These are phyloP conservation scores for Xylariaceae sp. DNA, from an alignment of 2,329 filamentous ascomycete genomes.

Conservation along the genomic window DNA sequence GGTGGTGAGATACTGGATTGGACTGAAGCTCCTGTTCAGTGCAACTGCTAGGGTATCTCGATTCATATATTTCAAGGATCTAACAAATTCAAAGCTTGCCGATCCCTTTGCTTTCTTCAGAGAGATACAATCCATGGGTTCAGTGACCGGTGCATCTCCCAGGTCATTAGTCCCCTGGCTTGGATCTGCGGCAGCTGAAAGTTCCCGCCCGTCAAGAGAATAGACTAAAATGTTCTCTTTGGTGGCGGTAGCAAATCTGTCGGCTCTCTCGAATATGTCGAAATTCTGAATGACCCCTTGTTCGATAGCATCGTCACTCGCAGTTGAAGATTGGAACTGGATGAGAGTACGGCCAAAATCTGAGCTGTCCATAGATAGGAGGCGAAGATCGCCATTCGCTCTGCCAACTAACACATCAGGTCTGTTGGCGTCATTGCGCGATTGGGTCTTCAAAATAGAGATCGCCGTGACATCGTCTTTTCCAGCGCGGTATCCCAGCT, in stretches of 20 bases:
- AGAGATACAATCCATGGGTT: conserved; percentile 15
- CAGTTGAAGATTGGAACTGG: conserved; percentile 13
- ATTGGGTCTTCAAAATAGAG: conserved; percentile 35
- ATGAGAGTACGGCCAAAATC: conserved; percentile 26
- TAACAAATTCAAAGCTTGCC: conserved; percentile 23
- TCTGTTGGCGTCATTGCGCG: conserved; percentile 11
- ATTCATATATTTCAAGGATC: conserved; percentile 42
- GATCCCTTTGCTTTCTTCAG: conserved; percentile 14
- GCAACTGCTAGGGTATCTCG: conserved; percentile 41
- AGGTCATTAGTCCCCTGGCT: conserved; percentile 1
- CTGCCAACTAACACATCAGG: conserved; percentile 42
- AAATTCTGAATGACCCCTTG: conserved; percentile 32
- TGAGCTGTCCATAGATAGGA: conserved; percentile 36
- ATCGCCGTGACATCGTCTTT: conserved; percentile 47
- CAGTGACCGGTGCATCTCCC: conserved; percentile 6
- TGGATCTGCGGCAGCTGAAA: not conserved
- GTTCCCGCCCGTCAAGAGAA: conserved; percentile 15
- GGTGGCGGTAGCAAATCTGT: conserved; percentile 30
- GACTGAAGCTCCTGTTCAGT: conserved; percentile 36
- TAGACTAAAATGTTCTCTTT: conserved; percentile 33
- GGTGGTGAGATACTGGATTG: conserved; percentile 42
- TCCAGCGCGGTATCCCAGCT: conserved; percentile 36
- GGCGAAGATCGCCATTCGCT: conserved; percentile 44
- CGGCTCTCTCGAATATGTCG: conserved; percentile 25
- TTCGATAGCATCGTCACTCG: conserved; percentile 2